Evolutionary conservation across 2,329 filamentous ascomycete species (phyloP), one percentile per base, ranked within the genome.

Genomic region (Thermoascus crustaceus): DNA sequence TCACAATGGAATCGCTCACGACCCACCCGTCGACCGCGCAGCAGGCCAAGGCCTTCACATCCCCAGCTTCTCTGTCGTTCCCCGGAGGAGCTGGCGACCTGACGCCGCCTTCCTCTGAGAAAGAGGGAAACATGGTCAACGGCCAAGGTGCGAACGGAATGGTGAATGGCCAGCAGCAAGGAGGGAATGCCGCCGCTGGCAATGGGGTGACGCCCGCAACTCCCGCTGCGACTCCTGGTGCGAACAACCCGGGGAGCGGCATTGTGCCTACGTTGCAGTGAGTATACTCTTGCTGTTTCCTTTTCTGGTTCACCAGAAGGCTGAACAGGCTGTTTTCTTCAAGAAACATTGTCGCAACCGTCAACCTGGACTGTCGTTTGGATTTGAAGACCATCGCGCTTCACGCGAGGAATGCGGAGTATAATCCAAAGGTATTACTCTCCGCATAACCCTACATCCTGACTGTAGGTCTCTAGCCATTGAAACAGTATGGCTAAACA

Each of bases 281-380:
- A 86, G 87, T 91, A 82, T 80, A 61, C 63, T 63, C 60, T 54
- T 52, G 50, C 55, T 59, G 57, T 58, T 60, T 55, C n/a, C n/a
- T n/a, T 42, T 60, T 61, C 54, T 58, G 59, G 57, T 52, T 52
- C 51, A 62, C 60, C 64, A 66, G 57, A 64, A 60, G 60, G 64
- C 68, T 71, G 69, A 71, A 69, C 61, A 57, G 61, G 47, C n/a
- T n/a, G 40, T 46, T 44, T 40, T 44, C 43, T 46, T 50, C 32
- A 86, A 93, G 86, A 80, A 95, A 96, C 72, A 94, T 96, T 69
- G 89, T 96, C 66, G 89, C 91, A 50, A 98, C 91, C 52, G 91
- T 96, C 72, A 96, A 96, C 66, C 76, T 96, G 58, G 86, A 93
- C 72, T 95, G 89, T 69, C 88, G 89, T 53, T 72, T 96, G 69